Evolutionary conservation across 352 stramenopile species (phyloP).

Genomic region (Pythium insidiosum): DNA sequence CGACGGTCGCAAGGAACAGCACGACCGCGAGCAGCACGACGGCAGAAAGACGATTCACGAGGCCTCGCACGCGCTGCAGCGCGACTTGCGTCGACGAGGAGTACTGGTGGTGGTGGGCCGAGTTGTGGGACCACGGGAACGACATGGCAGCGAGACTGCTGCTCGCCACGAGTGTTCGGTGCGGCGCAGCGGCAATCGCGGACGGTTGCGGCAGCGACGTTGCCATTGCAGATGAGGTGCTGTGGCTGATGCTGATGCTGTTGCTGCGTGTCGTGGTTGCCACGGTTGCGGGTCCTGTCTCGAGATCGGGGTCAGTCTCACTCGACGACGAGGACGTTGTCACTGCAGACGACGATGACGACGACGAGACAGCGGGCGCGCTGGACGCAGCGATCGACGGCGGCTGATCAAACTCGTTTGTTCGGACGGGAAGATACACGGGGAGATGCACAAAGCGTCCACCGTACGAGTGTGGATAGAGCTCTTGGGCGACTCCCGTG

Average conservation of each 20-base stretch:
- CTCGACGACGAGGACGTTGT: constrained; percentile 7
- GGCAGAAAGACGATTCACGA: constrained; percentile 11
- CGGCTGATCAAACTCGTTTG: constrained; percentile 57
- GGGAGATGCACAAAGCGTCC: constrained; percentile 25
- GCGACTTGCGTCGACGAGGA: constrained; percentile 10
- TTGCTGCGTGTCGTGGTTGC: too few species aligned
- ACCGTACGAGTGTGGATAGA: constrained; percentile 14
- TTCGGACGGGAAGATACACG: constrained; percentile 57
- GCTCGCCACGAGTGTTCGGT: constrained; percentile 38
- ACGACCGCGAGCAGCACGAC: constrained; percentile 37
- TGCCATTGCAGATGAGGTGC: too few species aligned
- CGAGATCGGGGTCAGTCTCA: too few species aligned
- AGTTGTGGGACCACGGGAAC: constrained; percentile 17
- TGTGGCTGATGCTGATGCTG: too few species aligned
- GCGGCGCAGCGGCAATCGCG: too few species aligned
- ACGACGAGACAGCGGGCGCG: too few species aligned
- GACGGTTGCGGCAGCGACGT: too few species aligned
- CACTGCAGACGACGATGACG: too few species aligned
- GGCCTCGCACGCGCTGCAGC: constrained; percentile 5
- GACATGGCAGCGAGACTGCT: constrained; percentile 9
- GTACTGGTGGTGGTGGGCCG: not conserved
- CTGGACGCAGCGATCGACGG: too few species aligned
- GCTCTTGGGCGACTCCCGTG: constrained; percentile 4
- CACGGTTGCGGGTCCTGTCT: too few species aligned
- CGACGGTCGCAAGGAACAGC: constrained; percentile 41